Base-by-base conservation (phyloP, 495 filamentous ascomycete species). In the Oidiodendron maius region DNA sequence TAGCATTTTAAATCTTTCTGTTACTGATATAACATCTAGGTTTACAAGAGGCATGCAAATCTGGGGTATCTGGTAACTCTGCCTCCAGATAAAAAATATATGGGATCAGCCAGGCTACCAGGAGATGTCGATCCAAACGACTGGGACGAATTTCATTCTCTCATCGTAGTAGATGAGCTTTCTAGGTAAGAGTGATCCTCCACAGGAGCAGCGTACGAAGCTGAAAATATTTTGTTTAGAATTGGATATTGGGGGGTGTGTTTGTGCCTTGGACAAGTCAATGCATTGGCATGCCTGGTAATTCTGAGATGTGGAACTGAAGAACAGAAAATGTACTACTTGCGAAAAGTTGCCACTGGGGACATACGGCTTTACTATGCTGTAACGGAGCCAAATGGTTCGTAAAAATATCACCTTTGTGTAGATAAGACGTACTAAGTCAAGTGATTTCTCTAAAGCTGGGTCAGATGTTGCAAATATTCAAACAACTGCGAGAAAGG, bases 351-450 rank as follows among this genome's bases (percentile, higher is more conserved):
- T 21, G 61, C 83, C 43, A 75, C 69, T 0, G 81, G 81, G 0
- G 70, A 78, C 70, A 83, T 79, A 64, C 76, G 77, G 60, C 82
- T 84, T 63, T 82, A 73, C 57, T 65, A 85, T 11, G 82, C 77
- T 11, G 77, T 86, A 50, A 84, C 82, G 1, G 82, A 86, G 56
- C 81, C n/a, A n/a, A n/a, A n/a, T n/a, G n/a, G n/a, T n/a, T n/a
- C n/a, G n/a, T n/a, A n/a, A n/a, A n/a, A n/a, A n/a, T n/a, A n/a
- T n/a, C n/a, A n/a, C n/a, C n/a, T n/a, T n/a, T n/a, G n/a, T n/a
- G n/a, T n/a, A n/a, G n/a, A n/a, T n/a, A n/a, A n/a, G n/a, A n/a
- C n/a, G n/a, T n/a, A n/a, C n/a, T n/a, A n/a, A n/a, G n/a, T n/a
- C n/a, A n/a, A n/a, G n/a, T n/a, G n/a, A n/a, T n/a, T n/a, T n/a